phyloP scores from a whole-genome alignment of 2,329 filamentous ascomycete species.

The Xylariaceae sp. region DNA sequence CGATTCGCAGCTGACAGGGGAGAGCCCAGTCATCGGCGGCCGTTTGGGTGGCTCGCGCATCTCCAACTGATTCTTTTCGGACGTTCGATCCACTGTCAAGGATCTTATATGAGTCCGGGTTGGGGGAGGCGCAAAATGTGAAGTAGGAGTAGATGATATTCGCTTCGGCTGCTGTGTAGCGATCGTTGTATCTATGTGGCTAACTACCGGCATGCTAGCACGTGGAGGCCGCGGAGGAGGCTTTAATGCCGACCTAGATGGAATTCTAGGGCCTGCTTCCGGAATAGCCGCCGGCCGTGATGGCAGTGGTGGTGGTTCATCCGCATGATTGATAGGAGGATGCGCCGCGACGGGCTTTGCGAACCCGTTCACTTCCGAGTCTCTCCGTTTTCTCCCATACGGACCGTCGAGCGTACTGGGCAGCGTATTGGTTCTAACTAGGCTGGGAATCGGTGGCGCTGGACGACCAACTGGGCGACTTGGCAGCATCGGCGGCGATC shows the following conservation, averaged over 20 bases:
- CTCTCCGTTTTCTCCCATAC: slow-evolving; percentile 42
- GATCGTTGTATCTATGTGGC: slow-evolving; percentile 21
- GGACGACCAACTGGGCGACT: slow-evolving; percentile 43
- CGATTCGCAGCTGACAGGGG: slow-evolving; percentile 16
- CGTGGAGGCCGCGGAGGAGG: slow-evolving; percentile 44
- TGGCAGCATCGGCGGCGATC: slow-evolving; percentile 43
- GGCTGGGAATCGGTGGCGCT: slow-evolving; percentile 34
- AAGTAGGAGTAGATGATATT: slow-evolving; percentile 42
- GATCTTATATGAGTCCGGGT: slow-evolving; percentile 43
- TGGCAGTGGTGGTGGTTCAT: slow-evolving; percentile 47
- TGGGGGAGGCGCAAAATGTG: slow-evolving; percentile 39
- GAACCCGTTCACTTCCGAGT: slow-evolving; percentile 39
- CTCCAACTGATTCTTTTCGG: slow-evolving; percentile 36
- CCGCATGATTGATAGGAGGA: slow-evolving; percentile 39
- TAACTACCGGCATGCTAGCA: slow-evolving; percentile 27
- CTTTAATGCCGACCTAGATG: slow-evolving; percentile 29
- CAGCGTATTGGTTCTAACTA: slow-evolving; percentile 31
- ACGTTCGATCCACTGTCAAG: slow-evolving; percentile 45
- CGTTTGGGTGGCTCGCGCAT: slow-evolving; percentile 33
- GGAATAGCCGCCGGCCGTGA: slow-evolving; percentile 40
- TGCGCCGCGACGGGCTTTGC: slow-evolving; percentile 36
- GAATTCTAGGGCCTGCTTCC: slow-evolving; percentile 30
- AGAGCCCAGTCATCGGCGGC: slow-evolving; percentile 19
- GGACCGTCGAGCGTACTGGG: slow-evolving; percentile 46
- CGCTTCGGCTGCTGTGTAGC: slow-evolving; percentile 34